Evolutionary conservation across 2,329 filamentous ascomycete species (phyloP), one percentile per base, ranked within the genome.

Genomic region (Clonostachys rosea): DNA sequence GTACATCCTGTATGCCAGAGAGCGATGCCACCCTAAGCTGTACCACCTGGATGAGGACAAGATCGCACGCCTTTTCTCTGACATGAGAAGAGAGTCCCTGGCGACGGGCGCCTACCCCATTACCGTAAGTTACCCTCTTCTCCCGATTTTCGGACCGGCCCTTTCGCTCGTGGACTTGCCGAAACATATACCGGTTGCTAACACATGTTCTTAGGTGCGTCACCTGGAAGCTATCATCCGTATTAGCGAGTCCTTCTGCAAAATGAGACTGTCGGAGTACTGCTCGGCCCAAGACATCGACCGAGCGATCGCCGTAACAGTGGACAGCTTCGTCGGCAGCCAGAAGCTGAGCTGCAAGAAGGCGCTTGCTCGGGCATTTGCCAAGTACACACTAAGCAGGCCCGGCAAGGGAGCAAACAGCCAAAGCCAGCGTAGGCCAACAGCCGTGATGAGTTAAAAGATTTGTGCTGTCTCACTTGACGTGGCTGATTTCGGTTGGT

Each of bases 1-100:
- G 70, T 99, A 97, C 66, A 99, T 99, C 56, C 77, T 97, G 16
- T 99, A 96, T 60, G 91, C 94, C 1, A 81, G 92, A 34, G 91
- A 96, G 66, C 87, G 86, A 59, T 95, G 89, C 66, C 81, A 80
- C 46, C 94, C 94, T 9, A 97, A 96, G 70, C 78, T 99, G 9
- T 96, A 96, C 65, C 89, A 97, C 64, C 95, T 99, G 68, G 94
- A 99, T 56, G 89, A 96, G 65, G 94, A 97, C 70, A 99, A 99
- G 74, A 83, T 99, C 34, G 89, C 94, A 3, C 81, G 92, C 44
- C 75, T 99, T 9, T 99, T 97, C 63, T 89, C 91, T 30, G 94
- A 99, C 62, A 97, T 99, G 92, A 79, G 94, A 56, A 79, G 91
- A 56, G 94, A 99, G 68, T 91, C 86, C 20, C 73, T 96, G 51